These are phyloP conservation scores for Argentina anserina DNA, from an alignment of 306 rosid genomes.

Conservation along the genomic window DNA sequence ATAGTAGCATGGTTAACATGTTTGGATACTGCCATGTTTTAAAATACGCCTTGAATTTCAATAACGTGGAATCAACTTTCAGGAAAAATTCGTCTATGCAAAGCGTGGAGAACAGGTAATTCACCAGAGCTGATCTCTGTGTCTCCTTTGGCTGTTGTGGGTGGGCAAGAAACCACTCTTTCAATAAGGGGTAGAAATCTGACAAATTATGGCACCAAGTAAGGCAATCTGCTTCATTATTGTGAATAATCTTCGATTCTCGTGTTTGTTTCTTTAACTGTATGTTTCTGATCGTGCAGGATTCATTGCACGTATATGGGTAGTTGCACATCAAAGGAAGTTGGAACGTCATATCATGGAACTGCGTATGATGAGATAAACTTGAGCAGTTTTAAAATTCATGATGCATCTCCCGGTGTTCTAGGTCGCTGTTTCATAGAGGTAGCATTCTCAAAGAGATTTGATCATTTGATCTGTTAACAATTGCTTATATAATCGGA, in stretches of 20 bases:
- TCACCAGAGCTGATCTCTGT: slow-evolving; percentile 80
- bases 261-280: slow-evolving; percentile 12
- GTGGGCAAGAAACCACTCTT: slow-evolving; percentile 70
- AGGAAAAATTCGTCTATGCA: slow-evolving; percentile 66
- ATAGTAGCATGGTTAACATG: neutral
- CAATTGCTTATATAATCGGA: neutral
- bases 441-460: slow-evolving; percentile 37
- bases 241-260: slow-evolving; percentile 16
- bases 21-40: neutral
- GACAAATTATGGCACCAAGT: slow-evolving; percentile 69
- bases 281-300: slow-evolving; percentile 42
- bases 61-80: slow-evolving; percentile 30
- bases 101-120: slow-evolving; percentile 65
- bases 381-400: slow-evolving; percentile 51
- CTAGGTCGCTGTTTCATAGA: slow-evolving; percentile 87
- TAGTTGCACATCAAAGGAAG: slow-evolving; percentile 59
- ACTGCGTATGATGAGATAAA: slow-evolving; percentile 53
- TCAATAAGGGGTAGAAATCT: slow-evolving; percentile 75
- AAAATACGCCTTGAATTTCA: slow-evolving; percentile 12
- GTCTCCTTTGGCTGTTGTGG: slow-evolving; percentile 79
- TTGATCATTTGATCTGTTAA: neutral
- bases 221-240: slow-evolving; percentile 26
- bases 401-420: slow-evolving; percentile 48
- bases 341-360: slow-evolving; percentile 44
- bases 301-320: slow-evolving; percentile 75